Evolutionary conservation across 169 alveolate species (phyloP), one percentile per base, ranked within the genome.

Genomic region (Plasmodium yoelii): DNA sequence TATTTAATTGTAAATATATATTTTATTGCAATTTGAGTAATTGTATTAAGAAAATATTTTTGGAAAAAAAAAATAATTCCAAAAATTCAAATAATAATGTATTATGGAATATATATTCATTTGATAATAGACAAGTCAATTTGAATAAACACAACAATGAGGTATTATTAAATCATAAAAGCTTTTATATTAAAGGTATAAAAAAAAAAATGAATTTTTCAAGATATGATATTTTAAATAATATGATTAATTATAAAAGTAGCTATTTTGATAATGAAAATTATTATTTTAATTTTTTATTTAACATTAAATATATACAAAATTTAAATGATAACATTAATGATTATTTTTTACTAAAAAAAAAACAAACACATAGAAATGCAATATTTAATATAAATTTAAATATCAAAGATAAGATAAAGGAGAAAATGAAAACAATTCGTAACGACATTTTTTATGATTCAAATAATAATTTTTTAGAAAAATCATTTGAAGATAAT

Each of bases 371-470:
- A n/a, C 63, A 77, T 9, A 55, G 59, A 26, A 82, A 82, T 15
- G 63, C 46, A 6, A 13, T 82, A 67, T 67, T 82, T 82, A 67
- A 55, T 28, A 65, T 82, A 4, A 28, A 39, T 47, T 65, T 82
- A 59, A 82, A 82, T 13, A 18, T 82, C 39, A 82, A 82, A 46
- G 90, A 67, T 5, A 82, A 82, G 15, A 67, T 80, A 64, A 80
- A 65, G 13, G 42, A 34, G 42, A 80, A 19, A 47, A 80, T 67
- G 47, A 80, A 80, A 59, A 28, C 19, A 0, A 44, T 0, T 1
- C n/a, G n/a, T 22, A 34, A 80, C 13, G 61, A 57, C 39, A 12
- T 15, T 24, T 26, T 0, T 74, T 55, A 8, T 10, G 10, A 59
- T n/a, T 18, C 87, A 9, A 5, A 34, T 39, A 8, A 18, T 1